Conservation (phyloP, 2,329 filamentous ascomycete species). For the Colletotrichum tanaceti region DNA sequence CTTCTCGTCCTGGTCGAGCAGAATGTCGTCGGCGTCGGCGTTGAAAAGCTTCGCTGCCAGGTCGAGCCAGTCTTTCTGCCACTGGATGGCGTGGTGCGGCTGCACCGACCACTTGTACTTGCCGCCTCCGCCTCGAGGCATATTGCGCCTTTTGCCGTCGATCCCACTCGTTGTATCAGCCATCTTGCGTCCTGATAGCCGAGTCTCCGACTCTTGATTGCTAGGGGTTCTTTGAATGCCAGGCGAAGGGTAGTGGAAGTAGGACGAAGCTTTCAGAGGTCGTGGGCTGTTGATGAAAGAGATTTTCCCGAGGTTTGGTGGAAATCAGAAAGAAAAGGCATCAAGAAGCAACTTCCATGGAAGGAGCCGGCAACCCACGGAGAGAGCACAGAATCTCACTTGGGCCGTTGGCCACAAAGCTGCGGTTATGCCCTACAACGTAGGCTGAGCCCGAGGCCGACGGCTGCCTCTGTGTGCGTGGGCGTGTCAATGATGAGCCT, state of each 20-base stretch:
- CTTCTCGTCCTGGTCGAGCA: neutral
- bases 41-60: conserved; percentile 11
- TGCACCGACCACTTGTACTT: neutral
- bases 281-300: too few species aligned
- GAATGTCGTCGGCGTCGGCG: neutral
- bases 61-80: conserved; percentile 3
- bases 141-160: neutral
- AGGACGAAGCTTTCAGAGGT: too few species aligned
- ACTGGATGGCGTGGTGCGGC: neutral
- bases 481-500: too few species aligned
- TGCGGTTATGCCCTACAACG: neutral
- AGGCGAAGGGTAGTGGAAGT: too few species aligned
- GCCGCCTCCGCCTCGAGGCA: neutral
- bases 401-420: neutral
- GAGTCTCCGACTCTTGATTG: accelerated
- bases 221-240: too few species aligned
- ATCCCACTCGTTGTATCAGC: too few species aligned
- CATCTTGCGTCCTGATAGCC: neutral
- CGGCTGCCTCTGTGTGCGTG: neutral
- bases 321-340: neutral
- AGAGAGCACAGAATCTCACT: neutral
- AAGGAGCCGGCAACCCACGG: too few species aligned
- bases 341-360: neutral
- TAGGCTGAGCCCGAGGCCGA: neutral
- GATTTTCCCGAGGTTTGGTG: too few species aligned